Evolutionary conservation across 306 rosid species (phyloP).

Genomic region (Psophocarpus tetragonolobus): DNA sequence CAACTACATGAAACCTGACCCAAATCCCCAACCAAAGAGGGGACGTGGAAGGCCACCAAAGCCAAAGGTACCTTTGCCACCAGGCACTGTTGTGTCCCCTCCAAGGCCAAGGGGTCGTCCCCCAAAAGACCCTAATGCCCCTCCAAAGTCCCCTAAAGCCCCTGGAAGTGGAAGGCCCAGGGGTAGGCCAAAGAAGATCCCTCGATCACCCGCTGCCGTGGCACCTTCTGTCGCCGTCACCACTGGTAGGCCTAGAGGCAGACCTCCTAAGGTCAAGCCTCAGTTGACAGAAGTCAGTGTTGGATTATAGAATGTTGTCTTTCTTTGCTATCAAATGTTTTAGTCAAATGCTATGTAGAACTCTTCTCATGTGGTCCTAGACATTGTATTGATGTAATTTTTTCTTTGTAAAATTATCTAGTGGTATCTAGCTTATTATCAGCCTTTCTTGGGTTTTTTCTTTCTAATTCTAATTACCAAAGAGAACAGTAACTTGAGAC

Average conservation of each 20-base stretch:
- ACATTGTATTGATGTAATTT: constrained; percentile 34
- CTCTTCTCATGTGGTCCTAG: constrained; percentile 14
- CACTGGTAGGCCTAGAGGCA: constrained; percentile 62
- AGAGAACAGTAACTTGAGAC: constrained; percentile 37
- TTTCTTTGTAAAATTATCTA: constrained; percentile 49
- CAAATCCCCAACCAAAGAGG: constrained; percentile 71
- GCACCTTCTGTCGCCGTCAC: neutral
- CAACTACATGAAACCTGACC: constrained; percentile 70
- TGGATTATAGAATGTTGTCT: constrained; percentile 42
- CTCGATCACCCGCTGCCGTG: constrained; percentile 19
- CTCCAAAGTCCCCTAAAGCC: constrained; percentile 56
- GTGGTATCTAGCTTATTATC: constrained; percentile 31
- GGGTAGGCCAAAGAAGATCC: constrained; percentile 79
- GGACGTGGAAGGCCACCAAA: constrained; percentile 96
- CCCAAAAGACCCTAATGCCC: constrained; percentile 70
- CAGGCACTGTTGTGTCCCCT: constrained; percentile 19
- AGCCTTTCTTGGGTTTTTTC: constrained; percentile 17
- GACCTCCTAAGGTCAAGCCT: constrained; percentile 79
- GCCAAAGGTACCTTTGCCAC: constrained; percentile 45
- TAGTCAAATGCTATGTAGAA: constrained; percentile 4
- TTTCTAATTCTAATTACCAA: constrained; percentile 24
- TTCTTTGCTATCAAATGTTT: neutral
- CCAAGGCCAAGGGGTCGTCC: constrained; percentile 80
- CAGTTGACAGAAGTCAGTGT: constrained; percentile 61
- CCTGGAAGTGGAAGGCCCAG: constrained; percentile 64